Conservation (phyloP, 768 basidiomycete genomes). For the Kwoniella mangroviensis region DNA sequence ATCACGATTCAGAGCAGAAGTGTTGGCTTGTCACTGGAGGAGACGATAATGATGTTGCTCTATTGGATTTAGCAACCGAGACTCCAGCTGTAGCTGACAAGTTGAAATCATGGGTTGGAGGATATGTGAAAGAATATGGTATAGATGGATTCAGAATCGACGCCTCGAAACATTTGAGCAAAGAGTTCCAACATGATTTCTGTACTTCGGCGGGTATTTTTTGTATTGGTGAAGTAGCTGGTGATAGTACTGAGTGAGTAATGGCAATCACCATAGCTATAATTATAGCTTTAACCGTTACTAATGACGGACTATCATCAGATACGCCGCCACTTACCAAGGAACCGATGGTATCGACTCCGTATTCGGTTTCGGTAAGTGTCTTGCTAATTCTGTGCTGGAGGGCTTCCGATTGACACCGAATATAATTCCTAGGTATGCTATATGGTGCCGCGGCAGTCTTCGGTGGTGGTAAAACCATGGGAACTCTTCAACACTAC, state of each 20-base stretch:
- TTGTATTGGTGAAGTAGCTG: conserved; percentile 47
- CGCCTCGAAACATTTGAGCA: conserved; percentile 46
- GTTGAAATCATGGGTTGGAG: conserved; percentile 35
- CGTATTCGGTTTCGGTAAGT: conserved; percentile 46
- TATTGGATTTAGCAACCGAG: conserved; percentile 43
- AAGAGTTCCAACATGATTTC: conserved; percentile 39
- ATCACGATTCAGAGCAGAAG: conserved; percentile 34
- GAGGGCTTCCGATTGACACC: neutral
- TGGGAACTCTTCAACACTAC: conserved; percentile 20
- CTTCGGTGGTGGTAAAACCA: conserved; percentile 27
- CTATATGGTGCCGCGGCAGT: conserved; percentile 28
- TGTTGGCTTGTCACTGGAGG: conserved; percentile 41
- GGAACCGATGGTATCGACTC: conserved; percentile 40
- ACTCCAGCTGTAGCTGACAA: conserved; percentile 31
- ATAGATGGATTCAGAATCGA: conserved; percentile 48
- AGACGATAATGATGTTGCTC: conserved; percentile 29
- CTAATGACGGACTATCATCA: no score
- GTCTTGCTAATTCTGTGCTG: neutral
- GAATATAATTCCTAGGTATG: neutral
- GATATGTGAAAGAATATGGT: conserved; percentile 38
- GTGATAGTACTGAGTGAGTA: conserved; percentile 26
- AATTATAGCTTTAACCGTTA: no score
- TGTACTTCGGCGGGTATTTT: conserved; percentile 39
- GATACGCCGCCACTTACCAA: conserved; percentile 34
- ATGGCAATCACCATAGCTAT: no score